Evolutionary conservation across 805 yeast species (phyloP), one percentile per base, ranked within the genome.

Genomic region (Tetrapisispora iriomotensis): DNA sequence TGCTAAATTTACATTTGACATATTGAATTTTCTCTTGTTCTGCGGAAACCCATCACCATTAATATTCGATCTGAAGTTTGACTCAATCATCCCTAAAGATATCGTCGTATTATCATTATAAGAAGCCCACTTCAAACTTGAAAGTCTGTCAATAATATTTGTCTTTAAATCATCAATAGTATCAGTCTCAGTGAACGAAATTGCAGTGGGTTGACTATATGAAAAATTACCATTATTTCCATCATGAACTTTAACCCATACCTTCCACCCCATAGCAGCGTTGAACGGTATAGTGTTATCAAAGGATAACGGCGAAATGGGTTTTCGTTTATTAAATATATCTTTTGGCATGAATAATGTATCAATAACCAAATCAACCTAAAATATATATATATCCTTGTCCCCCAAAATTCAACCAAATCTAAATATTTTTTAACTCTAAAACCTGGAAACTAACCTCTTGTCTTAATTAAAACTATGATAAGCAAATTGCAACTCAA

Each of bases 121-220:
- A 82, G 40, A 81, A 53, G 2, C 84, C 71, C 43, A 81, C 76
- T 39, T 94, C 82, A 56, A 72, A 17, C 36, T 18, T 28, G 39
- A 46, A 20, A 58, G 82, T 49, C 79, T 82, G 33, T 62, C 63
- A 27, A 78, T 59, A 1, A 88, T 70, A 43, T 75, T 70, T 9
- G 70, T 63, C 52, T 88, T 88, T 49, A 88, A 65, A 58, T 90
- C 95, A 58, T 88, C 97, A 5, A 88, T 71, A 1, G 87, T 70
- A 53, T 83, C 90, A 17, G 59, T 54, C 23, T 75, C 75, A 14
- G 67, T 66, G 15, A 83, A 80, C 42, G 67, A 55, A 6, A 88
- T 61, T 1, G 94, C 74, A 0, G 95, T 84, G 3, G 96, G 82
- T 36, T 57, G 55, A 29, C 44, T 49, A 14, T 46, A 40, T 9